Evolutionary conservation across 148 eudicot genomes (phyloP), one percentile per base, ranked within the genome.

Genomic region (Silene latifolia): DNA sequence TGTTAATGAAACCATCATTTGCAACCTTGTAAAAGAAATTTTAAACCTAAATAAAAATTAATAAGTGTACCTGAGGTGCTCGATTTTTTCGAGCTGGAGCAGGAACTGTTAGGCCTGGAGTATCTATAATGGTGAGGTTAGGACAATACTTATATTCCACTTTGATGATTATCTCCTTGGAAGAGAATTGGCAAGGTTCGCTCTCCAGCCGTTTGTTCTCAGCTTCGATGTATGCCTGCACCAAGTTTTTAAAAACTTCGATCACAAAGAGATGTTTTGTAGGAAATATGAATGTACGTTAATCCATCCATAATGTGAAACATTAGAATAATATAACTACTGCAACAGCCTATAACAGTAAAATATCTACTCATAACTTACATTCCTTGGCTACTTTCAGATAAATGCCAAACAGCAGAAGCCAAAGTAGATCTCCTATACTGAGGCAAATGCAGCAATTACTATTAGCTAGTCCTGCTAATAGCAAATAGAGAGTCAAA

Each of bases 51-150:
- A 18, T 11, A 74, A 19, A 69, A 56, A 35, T 60, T 64, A 51
- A 66, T 71, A 72, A 63, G 46, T 54, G 76, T 8, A 94, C 98
- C 97, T 95, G 98, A 51, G 89, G 74, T 66, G 87, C 85, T 71
- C 90, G 89, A 73, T 83, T 92, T 79, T 89, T 95, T 46, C 91
- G 89, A 70, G 92, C 91, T 35, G 98, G 98, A 53, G 96, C 98
- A 69, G 98, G 97, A 76, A 97, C 98, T 88, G 89, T 79, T 56
- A 95, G 97, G 47, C 98, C 98, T 23, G 98, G 98, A 77, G 98
- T 95, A 80, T 95, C 98, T 47, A 95, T 95, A 39, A 95, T 92
- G 77, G 97, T 95, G 73, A 95, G 97, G 75, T 95, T 95, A 25
- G 98, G 98, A 80, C 98, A 92, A 72, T 86, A 84, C 79, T 92